phyloP scores from a whole-genome alignment of 176 grass and related monocot species.

The Aegilops umbellulata region DNA sequence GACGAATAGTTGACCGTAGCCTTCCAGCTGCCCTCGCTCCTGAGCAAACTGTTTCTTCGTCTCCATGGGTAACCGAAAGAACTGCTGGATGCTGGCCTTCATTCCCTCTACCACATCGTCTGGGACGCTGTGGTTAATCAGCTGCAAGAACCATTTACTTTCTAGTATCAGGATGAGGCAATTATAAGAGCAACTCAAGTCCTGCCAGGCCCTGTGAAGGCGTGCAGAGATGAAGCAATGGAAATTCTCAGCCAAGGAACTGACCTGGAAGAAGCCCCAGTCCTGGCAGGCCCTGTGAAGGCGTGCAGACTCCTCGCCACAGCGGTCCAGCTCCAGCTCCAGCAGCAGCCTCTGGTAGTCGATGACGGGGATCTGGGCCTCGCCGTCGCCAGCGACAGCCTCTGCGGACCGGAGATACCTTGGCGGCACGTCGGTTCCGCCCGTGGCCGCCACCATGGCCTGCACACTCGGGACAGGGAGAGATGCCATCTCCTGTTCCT shows the following conservation, averaged over 20 bases:
- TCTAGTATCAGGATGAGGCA: no score
- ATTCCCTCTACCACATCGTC: constrained; percentile 20
- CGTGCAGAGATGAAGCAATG: neutral
- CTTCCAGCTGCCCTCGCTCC: constrained; percentile 33
- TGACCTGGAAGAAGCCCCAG: constrained; percentile 61
- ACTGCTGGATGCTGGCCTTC: constrained; percentile 11
- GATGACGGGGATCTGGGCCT: constrained; percentile 14
- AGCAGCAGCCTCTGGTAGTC: constrained; percentile 23
- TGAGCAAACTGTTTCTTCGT: constrained; percentile 30
- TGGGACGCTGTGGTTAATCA: constrained; percentile 35
- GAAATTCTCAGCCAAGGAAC: neutral
- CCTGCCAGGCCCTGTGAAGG: no score
- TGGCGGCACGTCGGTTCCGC: neutral
- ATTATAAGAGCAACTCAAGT: no score
- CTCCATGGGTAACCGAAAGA: constrained; percentile 42
- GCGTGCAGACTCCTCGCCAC: constrained; percentile 13
- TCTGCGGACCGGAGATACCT: constrained; percentile 31
- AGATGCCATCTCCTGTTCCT: constrained; percentile 18
- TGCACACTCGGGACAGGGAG: constrained; percentile 44
- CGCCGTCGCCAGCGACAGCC: neutral
- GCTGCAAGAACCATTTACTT: neutral
- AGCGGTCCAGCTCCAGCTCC: neutral
- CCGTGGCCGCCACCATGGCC: constrained; percentile 3
- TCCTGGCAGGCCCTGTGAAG: constrained; percentile 47
- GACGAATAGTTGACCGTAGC: constrained; percentile 57